Conservation (phyloP, 495 filamentous ascomycete species). For the Tuber brumale region DNA sequence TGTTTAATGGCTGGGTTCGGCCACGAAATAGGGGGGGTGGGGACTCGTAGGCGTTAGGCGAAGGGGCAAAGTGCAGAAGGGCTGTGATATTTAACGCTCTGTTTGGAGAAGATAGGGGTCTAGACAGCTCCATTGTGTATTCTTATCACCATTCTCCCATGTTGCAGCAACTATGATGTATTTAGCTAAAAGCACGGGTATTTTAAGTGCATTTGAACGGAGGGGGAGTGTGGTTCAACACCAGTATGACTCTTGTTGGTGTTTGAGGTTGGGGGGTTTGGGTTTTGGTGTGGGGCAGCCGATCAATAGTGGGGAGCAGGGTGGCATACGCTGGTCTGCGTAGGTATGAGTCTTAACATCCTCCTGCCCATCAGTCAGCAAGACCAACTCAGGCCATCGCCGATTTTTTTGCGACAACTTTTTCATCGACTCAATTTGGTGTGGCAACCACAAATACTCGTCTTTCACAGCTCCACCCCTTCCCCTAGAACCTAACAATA, state of each 20-base stretch:
- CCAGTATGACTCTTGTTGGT: background rate
- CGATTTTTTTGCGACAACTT: constrained; percentile 35
- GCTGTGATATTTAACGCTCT: background rate
- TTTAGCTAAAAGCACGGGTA: background rate
- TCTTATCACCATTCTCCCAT: background rate
- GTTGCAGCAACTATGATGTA: background rate
- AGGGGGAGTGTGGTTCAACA: background rate
- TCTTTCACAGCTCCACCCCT: constrained; percentile 19
- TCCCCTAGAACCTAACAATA: constrained; percentile 13
- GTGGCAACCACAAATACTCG: constrained; percentile 38
- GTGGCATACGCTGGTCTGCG: constrained; percentile 15
- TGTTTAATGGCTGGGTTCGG: background rate
- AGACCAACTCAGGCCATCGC: constrained; percentile 7
- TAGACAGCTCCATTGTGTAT: background rate
- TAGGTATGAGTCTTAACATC: constrained; percentile 40
- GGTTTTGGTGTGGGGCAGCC: background rate
- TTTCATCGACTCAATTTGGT: constrained; percentile 37
- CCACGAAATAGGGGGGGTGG: background rate
- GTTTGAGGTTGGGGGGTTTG: background rate
- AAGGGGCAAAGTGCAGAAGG: background rate
- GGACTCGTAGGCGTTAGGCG: background rate
- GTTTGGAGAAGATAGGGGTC: background rate
- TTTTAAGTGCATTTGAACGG: background rate
- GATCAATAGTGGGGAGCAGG: constrained; percentile 1
- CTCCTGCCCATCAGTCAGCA: constrained; percentile 27